phyloP scores from a whole-genome alignment of 2,329 filamentous ascomycete genomes.

The Xylariaceae sp. region DNA sequence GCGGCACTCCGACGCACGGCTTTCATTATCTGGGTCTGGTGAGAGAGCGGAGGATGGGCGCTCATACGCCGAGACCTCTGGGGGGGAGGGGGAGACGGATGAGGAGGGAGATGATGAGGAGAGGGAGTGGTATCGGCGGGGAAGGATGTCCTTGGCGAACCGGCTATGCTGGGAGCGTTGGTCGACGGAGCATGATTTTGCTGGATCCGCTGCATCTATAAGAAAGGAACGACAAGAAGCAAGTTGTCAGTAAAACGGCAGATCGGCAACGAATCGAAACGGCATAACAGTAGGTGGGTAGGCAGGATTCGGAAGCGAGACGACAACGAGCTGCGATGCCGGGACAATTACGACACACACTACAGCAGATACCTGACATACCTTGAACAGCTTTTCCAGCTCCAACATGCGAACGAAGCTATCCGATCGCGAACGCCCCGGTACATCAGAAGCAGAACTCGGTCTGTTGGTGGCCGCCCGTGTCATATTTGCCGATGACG shows the following conservation, averaged over 20 bases:
- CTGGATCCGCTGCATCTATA: constrained; percentile 37
- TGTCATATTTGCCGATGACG: constrained; percentile 33
- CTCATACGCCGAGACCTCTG: constrained; percentile 33
- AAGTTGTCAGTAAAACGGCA: constrained; percentile 25
- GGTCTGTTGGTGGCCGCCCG: constrained; percentile 21
- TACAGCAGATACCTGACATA: constrained; percentile 34
- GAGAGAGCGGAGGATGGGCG: constrained; percentile 32
- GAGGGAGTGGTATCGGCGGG: constrained; percentile 23
- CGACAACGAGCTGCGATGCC: constrained; percentile 28
- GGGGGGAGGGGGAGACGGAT: constrained; percentile 22
- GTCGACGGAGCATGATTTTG: constrained; percentile 30
- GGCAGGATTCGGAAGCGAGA: constrained; percentile 9
- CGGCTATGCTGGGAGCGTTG: constrained; percentile 17
- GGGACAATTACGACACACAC: constrained; percentile 6
- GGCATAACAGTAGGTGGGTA: constrained; percentile 14
- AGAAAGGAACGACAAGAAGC: constrained; percentile 28
- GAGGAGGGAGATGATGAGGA: background rate
- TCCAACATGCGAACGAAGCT: constrained; percentile 60
- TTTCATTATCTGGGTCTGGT: constrained; percentile 36
- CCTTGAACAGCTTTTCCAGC: constrained; percentile 57
- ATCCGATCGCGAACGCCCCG: constrained; percentile 37
- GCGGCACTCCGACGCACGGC: constrained; percentile 30
- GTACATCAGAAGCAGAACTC: constrained; percentile 25
- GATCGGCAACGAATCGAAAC: constrained; percentile 18
- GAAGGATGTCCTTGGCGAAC: constrained; percentile 28